Base-by-base conservation (phyloP, 352 stramenopile species). In the Blastocystis sp. region DNA sequence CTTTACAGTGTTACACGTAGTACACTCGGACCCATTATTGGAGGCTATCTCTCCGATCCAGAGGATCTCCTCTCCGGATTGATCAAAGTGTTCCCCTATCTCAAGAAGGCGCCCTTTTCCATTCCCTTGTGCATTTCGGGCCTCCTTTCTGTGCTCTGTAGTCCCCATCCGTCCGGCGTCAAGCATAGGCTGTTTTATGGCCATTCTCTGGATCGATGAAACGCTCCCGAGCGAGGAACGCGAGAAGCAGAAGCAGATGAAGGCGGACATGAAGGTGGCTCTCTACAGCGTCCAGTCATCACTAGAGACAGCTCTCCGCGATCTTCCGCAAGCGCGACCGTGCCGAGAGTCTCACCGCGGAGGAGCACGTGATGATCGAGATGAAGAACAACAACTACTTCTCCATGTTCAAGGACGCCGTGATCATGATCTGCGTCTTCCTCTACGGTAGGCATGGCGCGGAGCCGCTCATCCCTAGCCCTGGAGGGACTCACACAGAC, bases 341-440 rank as follows among this genome's bases (percentile, higher is more conserved):
- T 13, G n/a, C 21, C 31, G 74, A 85, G 41, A 85, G 74, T 50
- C 26, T 85, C 12, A 63, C 51, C 31, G 37, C 51, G 21, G 74
- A 85, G 37, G 74, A 85, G n/a, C 61, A 85, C 37, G 74, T 85
- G 51, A 66, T 85, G 74, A 29, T 85, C 13, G 31, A 37, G 61
- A 85, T 85, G 74, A 85, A 63, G 26, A 29, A 69, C n/a, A 85
- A 85, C 51, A 85, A 85, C 29, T 85, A 85, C 74, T 50, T 67
- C 35, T 66, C 74, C 16, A 85, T 85, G 74, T 85, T 85, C 29
- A 85, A 85, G 35, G 74, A 85, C 50, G 24, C 26, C 41, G 31
- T 85, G 51, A 85, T 69, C 26, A 26, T 85, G 35, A 61, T 85
- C n/a, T 59, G 51, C 26, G 74, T 85, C n/a, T 37, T 85, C 21